These are phyloP conservation scores for Phaeophleospora eucalypticola DNA, from an alignment of 2,329 filamentous ascomycete species.

Conservation along the genomic window DNA sequence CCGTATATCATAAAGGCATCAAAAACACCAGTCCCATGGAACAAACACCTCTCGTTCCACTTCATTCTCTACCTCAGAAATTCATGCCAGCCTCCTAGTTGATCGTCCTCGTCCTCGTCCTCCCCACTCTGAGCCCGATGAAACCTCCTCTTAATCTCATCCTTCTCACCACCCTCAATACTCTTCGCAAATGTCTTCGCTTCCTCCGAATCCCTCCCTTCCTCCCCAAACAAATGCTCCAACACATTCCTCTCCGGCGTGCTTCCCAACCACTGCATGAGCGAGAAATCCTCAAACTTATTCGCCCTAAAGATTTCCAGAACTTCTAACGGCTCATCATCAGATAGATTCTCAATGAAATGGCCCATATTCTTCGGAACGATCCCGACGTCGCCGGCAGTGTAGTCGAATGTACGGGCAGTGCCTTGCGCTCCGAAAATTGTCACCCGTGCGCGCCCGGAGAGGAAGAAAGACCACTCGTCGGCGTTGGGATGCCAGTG, in stretches of 20 bases:
- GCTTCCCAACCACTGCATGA: conserved; percentile 73
- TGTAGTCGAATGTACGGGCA: conserved; percentile 72
- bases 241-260: conserved; percentile 55
- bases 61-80: no score
- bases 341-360: conserved; percentile 70
- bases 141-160: conserved; percentile 34
- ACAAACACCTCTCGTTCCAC: no score
- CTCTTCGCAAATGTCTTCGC: conserved; percentile 60
- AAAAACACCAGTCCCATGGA: no score
- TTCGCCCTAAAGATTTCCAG: conserved; percentile 65
- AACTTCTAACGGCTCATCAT: conserved; percentile 69
- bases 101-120: no score
- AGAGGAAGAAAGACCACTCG: conserved; percentile 77
- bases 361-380: conserved; percentile 74
- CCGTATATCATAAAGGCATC: no score
- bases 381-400: conserved; percentile 70
- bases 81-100: no score
- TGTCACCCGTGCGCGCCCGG: conserved; percentile 66
- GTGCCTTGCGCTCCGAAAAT: conserved; percentile 67
- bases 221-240: conserved; percentile 61
- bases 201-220: conserved; percentile 55
- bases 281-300: conserved; percentile 66
- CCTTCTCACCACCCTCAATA: conserved; percentile 59
- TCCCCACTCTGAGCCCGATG: no score
- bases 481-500: conserved; percentile 79